Percentiles rank a stretch among this genome's conserved stretches.
Conservation (phyloP, 177 flowering plant species). For the Vitis hybrid region DNA sequence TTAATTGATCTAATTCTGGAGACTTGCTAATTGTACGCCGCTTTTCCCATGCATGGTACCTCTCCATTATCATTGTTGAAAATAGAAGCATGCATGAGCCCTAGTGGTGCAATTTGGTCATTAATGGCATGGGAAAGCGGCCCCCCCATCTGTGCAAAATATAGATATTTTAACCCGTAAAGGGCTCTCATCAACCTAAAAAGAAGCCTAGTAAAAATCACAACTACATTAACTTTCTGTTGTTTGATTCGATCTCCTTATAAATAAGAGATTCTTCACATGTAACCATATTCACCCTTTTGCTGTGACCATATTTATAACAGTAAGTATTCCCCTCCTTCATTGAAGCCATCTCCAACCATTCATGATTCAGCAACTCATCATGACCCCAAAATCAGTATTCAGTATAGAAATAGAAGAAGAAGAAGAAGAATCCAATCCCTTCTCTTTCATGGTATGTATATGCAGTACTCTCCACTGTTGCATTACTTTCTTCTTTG, state of each 20-base stretch:
- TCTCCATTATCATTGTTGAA: not conserved
- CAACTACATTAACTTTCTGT: not conserved
- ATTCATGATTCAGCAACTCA: no score
- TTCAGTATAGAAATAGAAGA: no score
- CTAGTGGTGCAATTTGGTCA: conserved; percentile 5
- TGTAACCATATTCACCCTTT: not conserved
- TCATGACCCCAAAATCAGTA: no score
- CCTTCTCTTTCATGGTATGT: not conserved
- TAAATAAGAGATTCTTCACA: not conserved
- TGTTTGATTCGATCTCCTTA: not conserved
- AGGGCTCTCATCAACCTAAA: not conserved
- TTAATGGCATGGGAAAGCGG: not conserved
- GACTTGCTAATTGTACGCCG: no score
- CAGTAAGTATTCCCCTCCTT: not conserved
- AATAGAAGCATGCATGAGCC: not conserved
- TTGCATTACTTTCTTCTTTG: not conserved
- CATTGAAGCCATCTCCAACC: no score
- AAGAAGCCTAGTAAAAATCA: no score
- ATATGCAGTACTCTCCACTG: not conserved
- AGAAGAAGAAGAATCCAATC: not conserved
- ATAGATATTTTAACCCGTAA: not conserved
- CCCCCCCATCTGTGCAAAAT: not conserved
- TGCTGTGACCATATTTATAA: not conserved
- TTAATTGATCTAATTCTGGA: no score
- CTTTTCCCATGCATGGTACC: no score